phyloP scores from a whole-genome alignment of 163 green algal species.

The Chlorella variabilis region DNA sequence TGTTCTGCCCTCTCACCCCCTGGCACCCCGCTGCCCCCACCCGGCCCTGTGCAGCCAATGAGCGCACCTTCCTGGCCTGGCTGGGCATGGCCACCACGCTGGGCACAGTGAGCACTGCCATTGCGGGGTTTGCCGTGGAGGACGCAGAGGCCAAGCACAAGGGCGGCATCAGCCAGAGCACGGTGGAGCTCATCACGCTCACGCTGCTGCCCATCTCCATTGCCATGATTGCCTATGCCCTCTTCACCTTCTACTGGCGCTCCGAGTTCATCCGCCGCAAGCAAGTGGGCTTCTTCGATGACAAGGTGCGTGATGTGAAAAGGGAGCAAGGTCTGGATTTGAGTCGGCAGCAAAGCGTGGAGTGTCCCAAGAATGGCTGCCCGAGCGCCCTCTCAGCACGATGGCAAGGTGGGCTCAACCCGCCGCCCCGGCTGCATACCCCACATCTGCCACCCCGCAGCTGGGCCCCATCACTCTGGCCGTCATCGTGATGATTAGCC shows the following conservation, averaged over 20 bases:
- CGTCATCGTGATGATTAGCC: conserved; percentile 70
- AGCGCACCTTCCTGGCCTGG: conserved; percentile 88
- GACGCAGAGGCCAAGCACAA: conserved; percentile 32
- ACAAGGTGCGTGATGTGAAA: conserved; percentile 50
- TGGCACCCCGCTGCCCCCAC: not conserved
- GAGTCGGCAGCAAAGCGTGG: too few species aligned
- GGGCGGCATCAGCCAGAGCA: conserved; percentile 69
- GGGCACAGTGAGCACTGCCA: conserved; percentile 80
- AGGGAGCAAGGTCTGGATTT: too few species aligned
- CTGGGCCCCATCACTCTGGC: conserved; percentile 78
- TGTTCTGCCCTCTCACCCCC: not conserved
- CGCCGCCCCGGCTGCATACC: too few species aligned
- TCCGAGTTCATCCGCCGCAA: conserved; percentile 81
- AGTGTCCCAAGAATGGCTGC: too few species aligned
- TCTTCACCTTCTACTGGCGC: conserved; percentile 85
- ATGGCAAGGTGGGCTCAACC: too few species aligned
- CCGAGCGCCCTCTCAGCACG: too few species aligned
- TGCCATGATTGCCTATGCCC: conserved; percentile 82
- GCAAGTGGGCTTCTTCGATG: conserved; percentile 88
- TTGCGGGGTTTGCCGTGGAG: conserved; percentile 73
- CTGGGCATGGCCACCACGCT: conserved; percentile 88
- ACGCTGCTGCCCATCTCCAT: conserved; percentile 81
- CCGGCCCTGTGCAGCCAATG: conserved; percentile 71
- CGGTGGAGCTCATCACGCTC: conserved; percentile 81
- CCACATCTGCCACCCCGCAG: conserved; percentile 1